Evolutionary conservation across 2,329 filamentous ascomycete genomes (phyloP), one percentile per base, ranked within the genome.

Genomic region (Penicillium fuscoglaucum): DNA sequence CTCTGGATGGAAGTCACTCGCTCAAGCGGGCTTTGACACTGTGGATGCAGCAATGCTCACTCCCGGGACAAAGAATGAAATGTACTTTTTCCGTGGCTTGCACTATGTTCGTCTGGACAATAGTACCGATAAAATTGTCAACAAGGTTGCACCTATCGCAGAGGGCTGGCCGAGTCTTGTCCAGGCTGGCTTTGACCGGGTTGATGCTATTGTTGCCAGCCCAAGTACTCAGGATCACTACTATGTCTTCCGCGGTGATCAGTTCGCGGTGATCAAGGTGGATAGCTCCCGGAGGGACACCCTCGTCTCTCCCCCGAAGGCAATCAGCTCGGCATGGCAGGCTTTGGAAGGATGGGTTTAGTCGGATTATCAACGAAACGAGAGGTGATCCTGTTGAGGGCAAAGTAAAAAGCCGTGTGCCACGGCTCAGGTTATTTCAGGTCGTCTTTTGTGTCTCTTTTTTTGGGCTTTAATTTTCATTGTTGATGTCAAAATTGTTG

Each of bases 21-120:
- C 12, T 2, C 51, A 45, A 2, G 40, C 51, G 4, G 51, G 51
- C 28, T 53, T 53, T 19, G 51, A 53, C 19, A 29, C 40, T 1
- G 51, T 53, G 8, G 51, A 53, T 45, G 51, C 40, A 19, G 51
- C 40, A 53, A 19, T 53, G 39, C 31, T 21, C 17, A 33, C 33
- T 1, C 51, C 51, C 1, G 51, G 51, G 19, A 53, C 28, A 21
- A 26, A 45, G n/a, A 29, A 29, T n/a, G 40, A 37, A 17, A 45
- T 53, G 40, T 53, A 53, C 28, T 53, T 53, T 31, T 53, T 53
- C 51, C 41, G 31, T 3, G 41, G 51, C 41, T 21, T 53, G 21
- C 24, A 53, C 40, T 53, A 53, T 53, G 51, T 53, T 35, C 51
- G 51, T 24, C 3, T 53, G 9, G 29, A 53, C 12, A 44, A 24